Percentiles rank a stretch among this genome's conserved stretches.
phyloP scores from a whole-genome alignment of 1,139 yeast species.

The Zygosaccharomyces pseudobailii region DNA sequence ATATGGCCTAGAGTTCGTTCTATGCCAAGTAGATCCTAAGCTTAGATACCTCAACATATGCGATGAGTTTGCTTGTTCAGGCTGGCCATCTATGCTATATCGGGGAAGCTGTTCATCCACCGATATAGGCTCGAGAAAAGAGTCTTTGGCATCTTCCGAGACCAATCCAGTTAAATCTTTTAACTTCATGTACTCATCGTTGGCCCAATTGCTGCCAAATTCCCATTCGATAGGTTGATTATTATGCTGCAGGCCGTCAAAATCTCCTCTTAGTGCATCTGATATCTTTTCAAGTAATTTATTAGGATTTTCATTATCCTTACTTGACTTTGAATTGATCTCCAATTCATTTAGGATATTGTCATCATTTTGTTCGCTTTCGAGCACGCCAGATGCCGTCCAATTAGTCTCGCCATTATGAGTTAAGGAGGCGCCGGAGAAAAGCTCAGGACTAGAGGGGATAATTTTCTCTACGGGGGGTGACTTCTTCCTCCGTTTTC shows the following conservation, averaged over 20 bases:
- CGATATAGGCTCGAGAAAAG: not conserved
- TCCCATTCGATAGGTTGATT: conserved; percentile 1
- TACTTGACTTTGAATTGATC: not conserved
- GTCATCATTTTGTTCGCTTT: not conserved
- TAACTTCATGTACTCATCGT: conserved; percentile 56
- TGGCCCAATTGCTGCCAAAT: conserved; percentile 33
- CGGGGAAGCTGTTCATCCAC: not conserved
- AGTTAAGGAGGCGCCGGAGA: not conserved
- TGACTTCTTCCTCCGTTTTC: conserved; percentile 40
- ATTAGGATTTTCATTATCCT: not conserved
- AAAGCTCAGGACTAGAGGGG: not conserved
- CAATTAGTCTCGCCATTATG: not conserved
- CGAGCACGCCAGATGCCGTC: not conserved
- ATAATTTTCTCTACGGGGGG: not conserved
- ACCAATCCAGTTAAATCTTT: conserved; percentile 45
- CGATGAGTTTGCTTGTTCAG: conserved; percentile 6
- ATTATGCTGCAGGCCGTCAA: not conserved
- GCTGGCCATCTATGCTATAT: not conserved
- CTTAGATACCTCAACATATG: conserved; percentile 9
- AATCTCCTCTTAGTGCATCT: not conserved
- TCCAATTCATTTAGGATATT: not conserved
- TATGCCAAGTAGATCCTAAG: conserved; percentile 7
- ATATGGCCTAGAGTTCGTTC: conserved; percentile 20
- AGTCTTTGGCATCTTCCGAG: not conserved
- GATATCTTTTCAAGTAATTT: not conserved